Base-by-base conservation (phyloP, 2,329 filamentous ascomycete species). In the Microascus cirrosus region DNA sequence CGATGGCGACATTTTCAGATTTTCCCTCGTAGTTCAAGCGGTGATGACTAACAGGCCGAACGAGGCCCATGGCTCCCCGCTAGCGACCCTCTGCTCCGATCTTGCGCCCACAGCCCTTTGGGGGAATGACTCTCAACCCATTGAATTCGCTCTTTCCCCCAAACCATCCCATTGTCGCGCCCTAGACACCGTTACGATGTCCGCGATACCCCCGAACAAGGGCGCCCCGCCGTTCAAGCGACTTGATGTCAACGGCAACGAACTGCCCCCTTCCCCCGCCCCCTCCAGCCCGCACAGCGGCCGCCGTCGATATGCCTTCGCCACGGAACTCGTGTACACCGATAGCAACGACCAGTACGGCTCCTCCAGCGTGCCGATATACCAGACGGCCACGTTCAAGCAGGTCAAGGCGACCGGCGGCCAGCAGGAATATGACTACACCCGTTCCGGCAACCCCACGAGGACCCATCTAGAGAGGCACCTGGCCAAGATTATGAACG, bases 301-400 rank as follows among this genome's bases (percentile, higher is more conserved):
- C 62, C 84, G 87, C 63, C 75, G 79, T 52, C 89, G 90, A 64
- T 99, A 97, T 74, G 91, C 92, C 53, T 83, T 99, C 61, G 93
- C 93, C 59, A 99, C 94, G 4, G 94, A 99, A 74, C 78, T 99
- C 62, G 94, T 99, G 60, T 97, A 93, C 72, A 97, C 93, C 56
- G 94, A 99, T 66, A 85, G 87, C 70, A 94, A 87, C 73, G 94
- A 99, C 73, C 94, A 99, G 76, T 96, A 97, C 78, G 95, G 95
- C 68, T 84, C 94, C 59, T 96, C 90, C 65, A 97, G 92, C 72
- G 87, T 95, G 66, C 94, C 94, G 57, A 97, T 99, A 69, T 99
- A 99, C 73, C 94, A 96, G 81, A 95, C 90, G 54, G 95, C 94
- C 54, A 99, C 94, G 42, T 99, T 99, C 79, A 99, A 99, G 76